These are phyloP conservation scores for Phlebiopsis gigantea DNA, from an alignment of 768 basidiomycete species.

Conservation along the genomic window DNA sequence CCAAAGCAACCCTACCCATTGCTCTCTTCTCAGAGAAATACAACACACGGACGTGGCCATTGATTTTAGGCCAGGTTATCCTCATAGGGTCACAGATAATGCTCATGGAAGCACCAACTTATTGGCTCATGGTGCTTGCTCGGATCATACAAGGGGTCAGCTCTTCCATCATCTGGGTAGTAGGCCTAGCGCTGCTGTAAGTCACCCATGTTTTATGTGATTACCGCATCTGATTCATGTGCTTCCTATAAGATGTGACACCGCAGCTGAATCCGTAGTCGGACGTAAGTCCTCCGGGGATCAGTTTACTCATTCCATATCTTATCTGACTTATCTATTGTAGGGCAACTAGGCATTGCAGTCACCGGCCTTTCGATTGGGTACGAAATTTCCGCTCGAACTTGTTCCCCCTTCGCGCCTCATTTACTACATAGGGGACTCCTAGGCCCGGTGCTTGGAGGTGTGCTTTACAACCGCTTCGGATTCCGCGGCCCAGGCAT, in stretches of 20 bases:
- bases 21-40: constrained; percentile 32
- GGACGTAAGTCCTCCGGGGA: constrained; percentile 27
- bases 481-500: constrained; percentile 36
- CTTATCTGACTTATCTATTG: neutral
- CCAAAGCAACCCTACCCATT: constrained; percentile 30
- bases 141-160: constrained; percentile 37
- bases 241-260: constrained; percentile 34
- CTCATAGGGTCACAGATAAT: constrained; percentile 32
- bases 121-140: constrained; percentile 35
- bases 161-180: constrained; percentile 34
- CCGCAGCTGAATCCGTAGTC: constrained; percentile 27
- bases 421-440: constrained; percentile 21
- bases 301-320: neutral
- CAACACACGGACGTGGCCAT: constrained; percentile 25
- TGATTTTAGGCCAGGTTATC: constrained; percentile 27
- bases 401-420: neutral
- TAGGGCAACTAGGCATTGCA: constrained; percentile 35
- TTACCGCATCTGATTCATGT: too few species aligned
- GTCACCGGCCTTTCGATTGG: constrained; percentile 36
- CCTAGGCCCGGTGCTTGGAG: constrained; percentile 34
- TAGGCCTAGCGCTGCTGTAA: constrained; percentile 35
- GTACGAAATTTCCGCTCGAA: constrained; percentile 15
- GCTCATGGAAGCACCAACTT: constrained; percentile 34
- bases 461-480: constrained; percentile 30
- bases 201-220: too few species aligned